Base-by-base conservation (phyloP, 257 asterid genomes). In the Paulownia fortunei region DNA sequence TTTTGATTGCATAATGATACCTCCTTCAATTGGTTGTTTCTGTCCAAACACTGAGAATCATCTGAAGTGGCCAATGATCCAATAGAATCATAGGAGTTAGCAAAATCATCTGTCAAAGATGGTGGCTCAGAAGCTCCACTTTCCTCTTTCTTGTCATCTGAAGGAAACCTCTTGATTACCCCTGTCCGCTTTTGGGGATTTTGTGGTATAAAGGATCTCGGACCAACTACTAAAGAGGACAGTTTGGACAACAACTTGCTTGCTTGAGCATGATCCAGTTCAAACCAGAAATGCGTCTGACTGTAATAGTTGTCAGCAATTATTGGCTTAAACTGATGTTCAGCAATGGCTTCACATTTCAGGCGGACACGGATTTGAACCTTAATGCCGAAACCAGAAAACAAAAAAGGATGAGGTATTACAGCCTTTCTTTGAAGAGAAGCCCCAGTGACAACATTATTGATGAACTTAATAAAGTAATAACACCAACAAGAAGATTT, bases 251-350 rank as follows among this genome's bases (percentile, higher is more conserved):
- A 70, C 79, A 91, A 72, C 59, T 84, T 89, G 77, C 78, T 81
- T 27, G 93, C 72, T 86, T 90, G 96, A 79, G 80, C 47, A 70
- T 87, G 91, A 78, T 91, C 97, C 79, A 91, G 81, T 81, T 91
- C 94, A 81, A 89, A 89, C 85, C 86, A 84, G 90, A 91, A 91
- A 76, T 81, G 88, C 60, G 5, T 37, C 19, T 75, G 77, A 49
- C 21, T 46, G 79, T 66, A 84, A 81, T 91, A 91, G 76, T 91
- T 91, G 84, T 87, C 94, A 49, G 46, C 4, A 59, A 91, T 86
- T 56, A 89, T 78, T 46, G 92, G 87, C 83, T 87, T 87, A 76
- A 91, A 91, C 55, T 82, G 87, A 37, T 42, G 54, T 82, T 91
- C 94, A 58, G 21, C 11, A 76, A 88, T 79, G 3, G 88, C 85